Evolutionary conservation across 1,139 yeast genomes (phyloP), one percentile per base, ranked within the genome.

Genomic region (Fermentozyma sake): DNA sequence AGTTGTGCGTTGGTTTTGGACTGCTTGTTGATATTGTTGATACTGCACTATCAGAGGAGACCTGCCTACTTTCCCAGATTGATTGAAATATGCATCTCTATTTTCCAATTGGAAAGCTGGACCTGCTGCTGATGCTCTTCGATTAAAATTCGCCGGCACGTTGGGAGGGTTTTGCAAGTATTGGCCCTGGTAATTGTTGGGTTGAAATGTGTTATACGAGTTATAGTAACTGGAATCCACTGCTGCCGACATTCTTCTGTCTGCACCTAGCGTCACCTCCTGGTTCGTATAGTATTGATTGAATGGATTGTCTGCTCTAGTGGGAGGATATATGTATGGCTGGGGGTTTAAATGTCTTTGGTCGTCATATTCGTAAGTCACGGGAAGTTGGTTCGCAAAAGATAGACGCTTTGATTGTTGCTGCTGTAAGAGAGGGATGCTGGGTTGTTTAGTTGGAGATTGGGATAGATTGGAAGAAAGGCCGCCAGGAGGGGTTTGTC

Each of bases 291-390:
- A 65, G 46, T 66, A 64, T 27, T 63, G 71, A 34, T 61, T 58
- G 49, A 68, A 66, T 2, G 73, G 73, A 35, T 67, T 67, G 31
- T 62, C 73, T 1, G 65, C 72, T 26, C 74, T 51, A 0, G 71
- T 60, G 4, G 73, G 74, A 7, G 73, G 72, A 26, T 62, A 62
- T 13, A 64, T 51, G 32, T 49, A 56, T 9, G 64, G 66, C 1
- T 60, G 56, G 1, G 42, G 46, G 10, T 41, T 38, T 23, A 41
- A 47, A 10, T 28, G 35, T 11, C 31, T 38, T 24, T 35, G 39
- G 16, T 35, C 42, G 14, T 55, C 64, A 31, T 61, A 47, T 44
- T 73, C 79, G 42, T 68, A 72, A 1, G 79, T 73, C 3, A 71
- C 64, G 16, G 78, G 76, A 12, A 72, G 52, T 34, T 64, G 69